These are phyloP conservation scores for Polymyxa betae DNA, from an alignment of 208 protist genomes.

Conservation along the genomic window DNA sequence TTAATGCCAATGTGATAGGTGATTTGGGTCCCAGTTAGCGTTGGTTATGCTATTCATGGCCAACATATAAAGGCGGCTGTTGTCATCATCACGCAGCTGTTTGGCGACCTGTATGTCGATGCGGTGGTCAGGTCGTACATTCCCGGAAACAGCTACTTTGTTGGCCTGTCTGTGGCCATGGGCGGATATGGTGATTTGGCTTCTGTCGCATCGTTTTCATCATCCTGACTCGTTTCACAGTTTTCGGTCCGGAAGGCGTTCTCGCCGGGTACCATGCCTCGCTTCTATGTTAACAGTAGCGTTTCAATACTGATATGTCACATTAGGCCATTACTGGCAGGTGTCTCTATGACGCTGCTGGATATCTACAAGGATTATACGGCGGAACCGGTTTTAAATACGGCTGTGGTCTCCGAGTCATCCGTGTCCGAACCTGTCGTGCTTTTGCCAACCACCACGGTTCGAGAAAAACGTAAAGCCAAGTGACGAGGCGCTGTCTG, in stretches of 20 bases:
- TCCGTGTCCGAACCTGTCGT: too few relatives aligned
- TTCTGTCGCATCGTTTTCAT: background rate
- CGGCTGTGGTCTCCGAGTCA: too few relatives aligned
- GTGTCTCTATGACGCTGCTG: background rate
- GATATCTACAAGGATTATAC: constrained; percentile 34
- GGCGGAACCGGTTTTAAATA: background rate
- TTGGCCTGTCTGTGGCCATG: constrained; percentile 16
- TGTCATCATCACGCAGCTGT: background rate
- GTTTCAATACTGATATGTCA: background rate
- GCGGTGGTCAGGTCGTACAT: background rate
- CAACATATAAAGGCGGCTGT: background rate
- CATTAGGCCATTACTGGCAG: constrained; percentile 12
- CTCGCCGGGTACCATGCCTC: constrained; percentile 26
- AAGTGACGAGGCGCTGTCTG: too few relatives aligned
- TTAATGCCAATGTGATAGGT: too few relatives aligned
- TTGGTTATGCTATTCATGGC: background rate
- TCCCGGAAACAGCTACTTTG: constrained; percentile 40
- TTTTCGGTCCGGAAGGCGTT: constrained; percentile 9
- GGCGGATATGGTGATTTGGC: background rate
- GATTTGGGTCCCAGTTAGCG: constrained; percentile 9
- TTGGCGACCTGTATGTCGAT: constrained; percentile 29
- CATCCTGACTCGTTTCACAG: background rate
- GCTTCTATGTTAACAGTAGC: background rate
- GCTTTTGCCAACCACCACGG: too few relatives aligned
- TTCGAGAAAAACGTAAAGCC: too few relatives aligned